Evolutionary conservation across 805 yeast genomes (phyloP), one percentile per base, ranked within the genome.

Genomic region (Clavispora fructus): DNA sequence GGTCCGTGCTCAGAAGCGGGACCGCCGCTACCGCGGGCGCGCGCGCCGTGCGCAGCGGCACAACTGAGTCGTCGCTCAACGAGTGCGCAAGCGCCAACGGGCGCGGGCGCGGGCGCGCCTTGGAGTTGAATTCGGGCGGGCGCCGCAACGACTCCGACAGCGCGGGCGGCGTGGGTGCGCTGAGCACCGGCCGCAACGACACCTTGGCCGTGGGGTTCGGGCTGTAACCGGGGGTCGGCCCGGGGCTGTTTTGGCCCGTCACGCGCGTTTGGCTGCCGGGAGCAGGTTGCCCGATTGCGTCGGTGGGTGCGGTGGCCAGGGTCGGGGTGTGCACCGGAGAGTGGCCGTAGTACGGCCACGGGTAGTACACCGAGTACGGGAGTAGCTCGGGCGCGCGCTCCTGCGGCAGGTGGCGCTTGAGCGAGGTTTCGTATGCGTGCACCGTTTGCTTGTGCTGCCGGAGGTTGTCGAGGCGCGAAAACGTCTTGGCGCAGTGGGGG

Each of bases 401-500:
- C 7, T 39, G 29, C 29, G 31, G 42, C 38, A 30, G 27, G 23
- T 40, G 45, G 30, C 31, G 47, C 30, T 35, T 31, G 28, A 55
- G 41, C 33, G 55, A 65, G 35, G 58, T 62, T 47, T 70, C 75
- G 55, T 68, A 71, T 9, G 76, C 75, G 51, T 72, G 76, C 35
- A 72, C 77, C 2, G 97, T 86, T 60, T 89, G 95, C 49, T 85
- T 85, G 67, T 90, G 97, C 67, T 91, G 97, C 49, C 96, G 76
- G 51, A 91, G 73, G 62, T 91, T 91, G 65, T 91, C 97, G 48
- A 91, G 68, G 40, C 97, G 75, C 14, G 90, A 82, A 61, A 90
- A 90, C 60, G 80, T 77, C 59, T 90, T 82, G 30, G 82, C 72
- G 62, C 95, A 87, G 62, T 85, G 85, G 41, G 84, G 85, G 64